Evolutionary conservation across 176 grass and related monocot species (phyloP).

Genomic region (Cenchrus purpureus): DNA sequence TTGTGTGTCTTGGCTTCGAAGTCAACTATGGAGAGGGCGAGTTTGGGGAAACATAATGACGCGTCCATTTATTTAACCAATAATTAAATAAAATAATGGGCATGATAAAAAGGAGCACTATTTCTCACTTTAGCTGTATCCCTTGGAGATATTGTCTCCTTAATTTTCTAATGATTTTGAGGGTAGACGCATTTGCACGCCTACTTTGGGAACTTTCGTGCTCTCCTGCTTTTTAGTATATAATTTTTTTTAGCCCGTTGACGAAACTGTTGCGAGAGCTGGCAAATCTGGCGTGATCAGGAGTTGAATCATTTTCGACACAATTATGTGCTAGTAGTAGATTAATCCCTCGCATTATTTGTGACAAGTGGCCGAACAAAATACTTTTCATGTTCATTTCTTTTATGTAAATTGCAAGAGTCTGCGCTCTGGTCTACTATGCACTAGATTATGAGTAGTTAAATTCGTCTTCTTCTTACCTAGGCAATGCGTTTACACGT

Average conservation of each 20-base stretch:
- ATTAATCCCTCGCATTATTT: neutral
- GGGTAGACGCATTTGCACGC: conserved; percentile 9
- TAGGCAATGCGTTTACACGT: neutral
- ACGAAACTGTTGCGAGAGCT: conserved; percentile 39
- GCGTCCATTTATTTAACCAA: neutral
- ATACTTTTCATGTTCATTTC: neutral
- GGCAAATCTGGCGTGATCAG: conserved; percentile 44
- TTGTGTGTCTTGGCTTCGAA: conserved; percentile 44
- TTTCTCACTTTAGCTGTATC: conserved; percentile 36
- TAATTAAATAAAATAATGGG: neutral
- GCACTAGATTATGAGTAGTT: neutral
- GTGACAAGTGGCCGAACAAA: neutral
- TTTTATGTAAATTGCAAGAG: neutral
- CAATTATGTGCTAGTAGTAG: neutral
- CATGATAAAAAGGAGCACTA: conserved; percentile 41
- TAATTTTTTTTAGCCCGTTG: conserved; percentile 42
- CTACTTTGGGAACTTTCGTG: conserved; percentile 27
- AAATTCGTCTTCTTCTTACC: neutral
- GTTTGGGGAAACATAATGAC: conserved; percentile 34
- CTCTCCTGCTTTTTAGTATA: no score
- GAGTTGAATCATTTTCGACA: conserved; percentile 20
- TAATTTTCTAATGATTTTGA: neutral
- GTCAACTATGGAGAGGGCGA: conserved; percentile 51
- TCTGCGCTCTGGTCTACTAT: neutral
- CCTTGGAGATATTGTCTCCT: conserved; percentile 28